phyloP scores from a whole-genome alignment of 2,329 filamentous ascomycete genomes.

The Cucurbitaria berberidis region DNA sequence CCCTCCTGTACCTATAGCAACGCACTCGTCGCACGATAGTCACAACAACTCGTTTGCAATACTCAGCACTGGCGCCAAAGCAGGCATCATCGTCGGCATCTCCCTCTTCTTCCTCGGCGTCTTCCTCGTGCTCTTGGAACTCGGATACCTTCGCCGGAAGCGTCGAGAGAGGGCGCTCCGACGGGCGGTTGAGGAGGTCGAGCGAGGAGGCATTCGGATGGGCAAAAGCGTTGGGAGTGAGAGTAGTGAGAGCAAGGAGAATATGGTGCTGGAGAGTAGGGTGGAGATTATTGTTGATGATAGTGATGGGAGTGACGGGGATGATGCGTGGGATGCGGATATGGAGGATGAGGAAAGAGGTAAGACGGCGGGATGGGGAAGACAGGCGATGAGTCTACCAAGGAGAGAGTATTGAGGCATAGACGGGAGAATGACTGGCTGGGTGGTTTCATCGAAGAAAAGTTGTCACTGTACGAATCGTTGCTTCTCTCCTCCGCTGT shows the following conservation, averaged over 20 bases:
- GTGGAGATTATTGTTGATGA: slow-evolving; percentile 31
- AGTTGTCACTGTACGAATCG: background rate
- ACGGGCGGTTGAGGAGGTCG: slow-evolving; percentile 28
- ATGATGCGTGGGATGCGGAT: slow-evolving; percentile 10
- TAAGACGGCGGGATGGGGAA: slow-evolving; percentile 5
- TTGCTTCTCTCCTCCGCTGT: background rate
- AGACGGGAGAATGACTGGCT: background rate
- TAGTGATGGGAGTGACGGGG: slow-evolving; percentile 11
- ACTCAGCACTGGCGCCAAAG: slow-evolving; percentile 10
- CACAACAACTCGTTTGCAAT: background rate
- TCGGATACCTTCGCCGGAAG: slow-evolving; percentile 23
- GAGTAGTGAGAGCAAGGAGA: slow-evolving; percentile 23
- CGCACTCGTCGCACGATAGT: background rate
- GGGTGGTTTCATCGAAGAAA: background rate
- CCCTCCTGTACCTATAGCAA: no score
- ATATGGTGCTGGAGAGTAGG: slow-evolving; percentile 33
- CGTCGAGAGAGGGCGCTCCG: slow-evolving; percentile 23
- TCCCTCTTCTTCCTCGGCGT: slow-evolving; percentile 10
- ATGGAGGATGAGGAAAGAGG: slow-evolving; percentile 18
- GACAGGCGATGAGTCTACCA: slow-evolving; percentile 24
- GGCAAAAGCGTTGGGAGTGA: background rate
- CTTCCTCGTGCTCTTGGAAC: slow-evolving; percentile 14
- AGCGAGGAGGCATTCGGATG: slow-evolving; percentile 8
- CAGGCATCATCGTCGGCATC: slow-evolving; percentile 11
- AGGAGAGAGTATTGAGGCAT: slow-evolving; percentile 18